Evolutionary conservation across 345 rosid species (phyloP), one percentile per base, ranked within the genome.

Genomic region (Populus davidiana): DNA sequence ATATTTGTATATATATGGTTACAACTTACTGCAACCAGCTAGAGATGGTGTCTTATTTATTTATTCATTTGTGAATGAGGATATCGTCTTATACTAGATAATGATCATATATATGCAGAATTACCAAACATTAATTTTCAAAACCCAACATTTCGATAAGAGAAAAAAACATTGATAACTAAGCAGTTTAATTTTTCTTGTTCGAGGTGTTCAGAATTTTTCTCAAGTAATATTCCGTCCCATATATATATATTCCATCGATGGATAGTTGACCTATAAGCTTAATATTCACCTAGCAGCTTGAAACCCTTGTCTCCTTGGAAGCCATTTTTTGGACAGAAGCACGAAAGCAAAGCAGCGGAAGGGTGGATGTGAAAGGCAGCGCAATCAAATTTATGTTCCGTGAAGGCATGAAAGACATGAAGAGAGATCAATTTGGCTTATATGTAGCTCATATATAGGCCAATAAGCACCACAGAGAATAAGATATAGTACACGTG

Each of bases 361-460:
- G 36, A 61, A 35, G n/a, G 18, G 16, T 66, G 23, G 65, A 68
- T 39, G 75, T 73, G 76, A 77, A 50, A 73, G 74, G 39, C 14
- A 6, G 71, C 8, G 71, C 41, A n/a, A 43, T 70, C 50, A 49
- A 35, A 52, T 62, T 18, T 20, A 70, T 69, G 71, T 79, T 82
- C 44, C 79, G 75, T 79, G 78, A 59, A 8, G 75, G 54, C 74
- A 56, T 78, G 56, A 73, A 76, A 83, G 71, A 76, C 62, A 78
- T 50, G 63, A 43, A 49, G 69, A 79, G 76, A 83, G 74, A 71
- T 70, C 66, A 67, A 80, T 78, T 78, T 8, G 80, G 21, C 16
- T 13, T 70, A 33, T 70, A 47, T 39, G 79, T 68, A 76, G 81
- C 75, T 35, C 76, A 31, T 8, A 12, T 0, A 4, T 1, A 67